Percentiles rank a stretch among this genome's conserved stretches.
These are phyloP conservation scores for Pyrus communis DNA, from an alignment of 306 rosid species.

Conservation along the genomic window DNA sequence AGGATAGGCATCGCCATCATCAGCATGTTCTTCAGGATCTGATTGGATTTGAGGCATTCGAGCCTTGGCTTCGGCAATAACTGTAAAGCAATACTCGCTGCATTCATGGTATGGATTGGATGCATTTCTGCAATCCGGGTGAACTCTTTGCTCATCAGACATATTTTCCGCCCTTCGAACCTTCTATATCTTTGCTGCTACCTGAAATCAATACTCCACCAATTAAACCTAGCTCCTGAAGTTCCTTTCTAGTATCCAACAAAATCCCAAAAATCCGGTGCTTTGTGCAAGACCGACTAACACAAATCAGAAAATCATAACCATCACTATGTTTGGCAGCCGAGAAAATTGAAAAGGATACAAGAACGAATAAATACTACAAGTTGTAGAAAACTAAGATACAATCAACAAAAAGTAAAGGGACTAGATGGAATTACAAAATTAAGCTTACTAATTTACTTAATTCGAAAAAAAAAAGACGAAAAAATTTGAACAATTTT, in stretches of 20 bases:
- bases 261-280: too few species aligned
- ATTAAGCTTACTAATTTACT: too few species aligned
- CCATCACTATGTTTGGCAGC: too few species aligned
- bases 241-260: neutral
- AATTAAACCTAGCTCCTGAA: neutral
- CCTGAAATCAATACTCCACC: neutral
- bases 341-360: too few species aligned
- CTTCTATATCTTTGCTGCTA: conserved; percentile 7
- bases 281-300: too few species aligned
- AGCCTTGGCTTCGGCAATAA: conserved; percentile 65
- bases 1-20: conserved; percentile 8
- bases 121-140: conserved; percentile 90
- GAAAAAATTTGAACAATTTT: too few species aligned
- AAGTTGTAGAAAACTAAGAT: too few species aligned
- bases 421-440: too few species aligned
- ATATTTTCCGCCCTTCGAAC: conserved; percentile 8
- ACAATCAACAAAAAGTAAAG: too few species aligned
- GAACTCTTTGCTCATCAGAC: conserved; percentile 73
- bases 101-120: conserved; percentile 82
- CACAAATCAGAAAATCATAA: too few species aligned
- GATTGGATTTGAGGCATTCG: conserved; percentile 30
- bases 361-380: too few species aligned
- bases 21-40: conserved; percentile 36
- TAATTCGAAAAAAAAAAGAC: too few species aligned
- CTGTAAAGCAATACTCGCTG: conserved; percentile 69